Base-by-base conservation (phyloP, 2,329 filamentous ascomycete genomes). In the Aaosphaeria pasadenensis region DNA sequence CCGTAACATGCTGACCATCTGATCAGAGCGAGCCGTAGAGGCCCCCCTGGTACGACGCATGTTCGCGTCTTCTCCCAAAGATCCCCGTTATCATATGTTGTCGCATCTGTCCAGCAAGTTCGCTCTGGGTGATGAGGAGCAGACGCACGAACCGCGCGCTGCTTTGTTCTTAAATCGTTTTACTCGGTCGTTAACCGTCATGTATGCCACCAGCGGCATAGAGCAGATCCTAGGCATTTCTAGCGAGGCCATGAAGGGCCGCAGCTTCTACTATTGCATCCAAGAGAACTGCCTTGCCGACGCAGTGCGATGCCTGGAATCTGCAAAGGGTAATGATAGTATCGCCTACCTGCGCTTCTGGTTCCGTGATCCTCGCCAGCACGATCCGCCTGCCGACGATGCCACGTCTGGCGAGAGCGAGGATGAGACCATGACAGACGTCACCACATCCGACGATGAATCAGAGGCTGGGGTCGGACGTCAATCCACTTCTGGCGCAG, bases 51-150 rank as follows among this genome's bases (percentile, higher is more conserved):
- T 95, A 47, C 83, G 89, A 46, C 84, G 86, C 43, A 77, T 92
- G 30, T 95, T 95, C 68, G 86, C 88, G 3, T 89, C 86, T 29
- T 92, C 89, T 6, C 87, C 88, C 11, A 79, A 84, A 60, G 90
- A 95, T 62, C 89, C 89, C 13, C 84, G 89, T 54, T 95, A 95
- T 68, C 88, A 94, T 71, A 95, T 95, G 89, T 74, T 95, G 64
- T 87, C 89, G 47, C 88, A 91, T 55, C 76, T 95, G 11, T 95
- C 90, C 7, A 81, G 85, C 62, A 94, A 92, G 66, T 95, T 95
- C 73, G 73, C 60, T 53, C 74, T 63, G 77, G 77, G 83, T 1
- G 75, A 81, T 11, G 67, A 76, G 42, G 60, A 70, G 4, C 79
- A 69, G 53, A 80, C 82, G 47, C 86, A 89, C 55, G 90, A 95